Evolutionary conservation across 257 asterid genomes (phyloP).

Genomic region (Penstemon newberryi): DNA sequence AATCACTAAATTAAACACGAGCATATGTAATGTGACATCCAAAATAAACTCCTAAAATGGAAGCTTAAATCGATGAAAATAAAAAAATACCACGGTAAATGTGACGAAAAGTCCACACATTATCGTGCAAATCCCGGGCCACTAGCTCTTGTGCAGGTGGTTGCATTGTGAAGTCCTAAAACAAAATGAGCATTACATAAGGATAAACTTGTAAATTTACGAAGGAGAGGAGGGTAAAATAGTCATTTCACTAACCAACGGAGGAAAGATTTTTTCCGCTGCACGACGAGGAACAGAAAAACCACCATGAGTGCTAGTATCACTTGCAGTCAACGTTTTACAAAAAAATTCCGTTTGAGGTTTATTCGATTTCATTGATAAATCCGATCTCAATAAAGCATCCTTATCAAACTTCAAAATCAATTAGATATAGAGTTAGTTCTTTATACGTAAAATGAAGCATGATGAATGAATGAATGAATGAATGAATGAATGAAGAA

Average conservation of each 20-base stretch:
- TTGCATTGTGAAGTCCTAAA: slow-evolving; percentile 85
- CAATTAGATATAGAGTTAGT: slow-evolving; percentile 3
- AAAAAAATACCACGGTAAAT: slow-evolving; percentile 70
- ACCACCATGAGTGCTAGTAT: slow-evolving; percentile 98
- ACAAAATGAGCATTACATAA: neutral
- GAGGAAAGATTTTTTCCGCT: slow-evolving; percentile 92
- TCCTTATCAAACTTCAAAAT: slow-evolving; percentile 85
- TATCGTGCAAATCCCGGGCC: slow-evolving; percentile 88
- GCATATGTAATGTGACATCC: neutral
- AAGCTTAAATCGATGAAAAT: neutral
- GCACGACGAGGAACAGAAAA: slow-evolving; percentile 99
- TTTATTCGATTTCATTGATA: slow-evolving; percentile 64
- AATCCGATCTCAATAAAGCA: slow-evolving; percentile 82
- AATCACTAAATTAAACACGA: neutral
- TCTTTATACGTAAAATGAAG: too few species aligned
- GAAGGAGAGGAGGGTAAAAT: neutral
- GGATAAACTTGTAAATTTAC: too few species aligned
- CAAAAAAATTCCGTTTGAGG: slow-evolving; percentile 93
- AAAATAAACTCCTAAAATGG: neutral
- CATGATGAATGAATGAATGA: too few species aligned
- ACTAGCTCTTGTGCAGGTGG: slow-evolving; percentile 95
- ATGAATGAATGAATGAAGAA: neutral
- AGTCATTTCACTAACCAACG: slow-evolving; percentile 48
- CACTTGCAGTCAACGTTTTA: slow-evolving; percentile 94
- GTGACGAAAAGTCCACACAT: slow-evolving; percentile 93